A percentile compares a stretch with the other conserved stretches of the same genome.
Evolutionary conservation across 768 basidiomycete species (phyloP).

Genomic region (Leucosporidium scottii): DNA sequence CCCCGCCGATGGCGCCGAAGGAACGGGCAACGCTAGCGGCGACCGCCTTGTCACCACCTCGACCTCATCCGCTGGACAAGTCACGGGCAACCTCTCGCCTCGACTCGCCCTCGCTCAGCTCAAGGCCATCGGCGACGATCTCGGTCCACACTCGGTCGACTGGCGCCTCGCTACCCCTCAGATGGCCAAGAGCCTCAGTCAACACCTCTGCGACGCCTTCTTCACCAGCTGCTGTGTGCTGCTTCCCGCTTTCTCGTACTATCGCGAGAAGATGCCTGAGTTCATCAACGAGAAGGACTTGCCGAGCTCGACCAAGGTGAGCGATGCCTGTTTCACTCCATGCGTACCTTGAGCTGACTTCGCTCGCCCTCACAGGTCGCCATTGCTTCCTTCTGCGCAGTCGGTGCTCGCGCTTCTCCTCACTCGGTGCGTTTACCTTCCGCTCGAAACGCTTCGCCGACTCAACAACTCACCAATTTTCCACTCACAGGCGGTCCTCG

Average conservation of each 20-base stretch:
- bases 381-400: neutral
- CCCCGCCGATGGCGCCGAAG: too few species aligned
- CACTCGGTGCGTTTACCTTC: slow-evolving; percentile 12
- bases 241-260: slow-evolving; percentile 4
- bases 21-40: too few species aligned
- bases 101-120: neutral
- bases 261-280: neutral
- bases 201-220: slow-evolving; percentile 9
- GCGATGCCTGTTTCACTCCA: too few species aligned
- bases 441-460: too few species aligned
- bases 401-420: slow-evolving; percentile 11
- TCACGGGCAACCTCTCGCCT: too few species aligned
- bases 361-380: neutral
- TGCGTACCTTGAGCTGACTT: too few species aligned
- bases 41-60: too few species aligned
- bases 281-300: neutral
- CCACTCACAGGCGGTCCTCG: slow-evolving; percentile 8
- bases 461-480: neutral
- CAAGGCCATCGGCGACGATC: neutral
- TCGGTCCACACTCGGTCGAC: slow-evolving; percentile 4
- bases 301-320: neutral
- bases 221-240: slow-evolving; percentile 10
- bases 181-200: neutral
- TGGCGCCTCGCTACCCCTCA: slow-evolving; percentile 15
- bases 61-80: too few species aligned